phyloP scores from a whole-genome alignment of 2,329 filamentous ascomycete species.

The Alternaria ventricosa region DNA sequence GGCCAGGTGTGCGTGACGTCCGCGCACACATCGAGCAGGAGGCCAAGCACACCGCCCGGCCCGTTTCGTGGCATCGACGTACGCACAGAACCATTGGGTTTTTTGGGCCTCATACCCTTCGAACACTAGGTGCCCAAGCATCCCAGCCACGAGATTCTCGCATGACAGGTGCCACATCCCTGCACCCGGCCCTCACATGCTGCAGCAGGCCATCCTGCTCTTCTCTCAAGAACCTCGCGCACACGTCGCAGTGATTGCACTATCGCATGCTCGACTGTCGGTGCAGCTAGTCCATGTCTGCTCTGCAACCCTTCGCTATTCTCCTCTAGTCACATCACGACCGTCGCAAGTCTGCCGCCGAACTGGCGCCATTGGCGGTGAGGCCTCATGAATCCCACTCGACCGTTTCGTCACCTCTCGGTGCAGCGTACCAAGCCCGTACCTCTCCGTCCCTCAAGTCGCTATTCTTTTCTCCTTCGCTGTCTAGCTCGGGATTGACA shows the following conservation, averaged over 20 bases:
- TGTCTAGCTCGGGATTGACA: constrained; percentile 6
- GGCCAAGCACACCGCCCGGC: constrained; percentile 16
- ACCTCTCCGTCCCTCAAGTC: neutral
- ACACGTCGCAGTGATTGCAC: constrained; percentile 12
- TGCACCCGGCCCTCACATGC: constrained; percentile 25
- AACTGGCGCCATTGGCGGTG: constrained; percentile 15
- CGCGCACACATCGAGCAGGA: constrained; percentile 21
- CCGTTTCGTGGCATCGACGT: constrained; percentile 22
- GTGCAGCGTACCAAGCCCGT: constrained; percentile 1
- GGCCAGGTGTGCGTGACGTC: constrained; percentile 14
- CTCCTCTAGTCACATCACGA: neutral
- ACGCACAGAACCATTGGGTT: constrained; percentile 1
- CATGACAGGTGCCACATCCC: constrained; percentile 27
- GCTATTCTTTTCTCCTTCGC: neutral
- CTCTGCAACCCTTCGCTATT: neutral
- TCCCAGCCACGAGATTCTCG: neutral
- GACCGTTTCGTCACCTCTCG: neutral
- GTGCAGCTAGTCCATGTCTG: neutral
- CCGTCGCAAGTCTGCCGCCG: neutral
- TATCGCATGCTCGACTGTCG: constrained; percentile 11
- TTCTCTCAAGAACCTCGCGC: neutral
- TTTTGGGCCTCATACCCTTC: neutral
- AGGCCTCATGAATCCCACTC: constrained; percentile 5
- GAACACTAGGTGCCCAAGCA: neutral
- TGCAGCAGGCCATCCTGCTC: neutral